Percentiles rank a stretch among this genome's conserved stretches.
Conservation (phyloP, 148 eudicot genomes). For the Nyssa sinensis region DNA sequence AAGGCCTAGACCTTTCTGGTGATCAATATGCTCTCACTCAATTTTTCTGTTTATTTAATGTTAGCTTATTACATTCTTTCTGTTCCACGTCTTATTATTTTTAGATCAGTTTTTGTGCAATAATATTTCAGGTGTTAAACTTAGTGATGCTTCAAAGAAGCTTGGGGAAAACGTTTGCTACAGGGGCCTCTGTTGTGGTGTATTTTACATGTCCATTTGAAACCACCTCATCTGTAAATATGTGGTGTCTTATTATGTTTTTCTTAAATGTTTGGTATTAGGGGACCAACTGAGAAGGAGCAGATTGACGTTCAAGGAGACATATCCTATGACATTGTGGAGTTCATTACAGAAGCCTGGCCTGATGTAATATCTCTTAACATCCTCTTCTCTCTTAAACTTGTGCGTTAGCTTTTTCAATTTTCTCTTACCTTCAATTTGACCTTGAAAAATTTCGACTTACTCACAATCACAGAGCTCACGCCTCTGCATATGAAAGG, state of each 20-base stretch:
- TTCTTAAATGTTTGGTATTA: conserved; percentile 19
- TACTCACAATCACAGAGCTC: too few relatives aligned
- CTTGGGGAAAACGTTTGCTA: conserved; percentile 98
- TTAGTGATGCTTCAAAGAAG: conserved; percentile 95
- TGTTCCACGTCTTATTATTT: not conserved
- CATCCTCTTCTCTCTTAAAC: not conserved
- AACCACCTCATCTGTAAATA: not conserved
- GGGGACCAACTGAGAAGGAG: conserved; percentile 98
- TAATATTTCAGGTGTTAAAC: conserved; percentile 62
- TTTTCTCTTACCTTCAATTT: not conserved
- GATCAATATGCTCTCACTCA: conserved; percentile 19
- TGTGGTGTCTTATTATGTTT: not conserved
- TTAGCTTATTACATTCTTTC: not conserved
- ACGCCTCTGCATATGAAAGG: too few relatives aligned
- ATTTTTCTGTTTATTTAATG: too few relatives aligned
- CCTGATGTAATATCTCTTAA: conserved; percentile 60
- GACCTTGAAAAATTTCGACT: not conserved
- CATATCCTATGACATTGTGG: conserved; percentile 85
- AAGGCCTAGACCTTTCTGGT: conserved; percentile 92
- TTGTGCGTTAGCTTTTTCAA: not conserved
- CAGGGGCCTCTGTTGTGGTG: conserved; percentile 98
- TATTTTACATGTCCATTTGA: conserved; percentile 1
- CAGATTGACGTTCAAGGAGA: conserved; percentile 99
- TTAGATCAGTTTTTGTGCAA: not conserved
- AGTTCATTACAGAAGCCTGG: conserved; percentile 93